These are phyloP conservation scores for Ophioceras dolichostomum DNA, from an alignment of 2,329 filamentous ascomycete genomes.

Conservation along the genomic window DNA sequence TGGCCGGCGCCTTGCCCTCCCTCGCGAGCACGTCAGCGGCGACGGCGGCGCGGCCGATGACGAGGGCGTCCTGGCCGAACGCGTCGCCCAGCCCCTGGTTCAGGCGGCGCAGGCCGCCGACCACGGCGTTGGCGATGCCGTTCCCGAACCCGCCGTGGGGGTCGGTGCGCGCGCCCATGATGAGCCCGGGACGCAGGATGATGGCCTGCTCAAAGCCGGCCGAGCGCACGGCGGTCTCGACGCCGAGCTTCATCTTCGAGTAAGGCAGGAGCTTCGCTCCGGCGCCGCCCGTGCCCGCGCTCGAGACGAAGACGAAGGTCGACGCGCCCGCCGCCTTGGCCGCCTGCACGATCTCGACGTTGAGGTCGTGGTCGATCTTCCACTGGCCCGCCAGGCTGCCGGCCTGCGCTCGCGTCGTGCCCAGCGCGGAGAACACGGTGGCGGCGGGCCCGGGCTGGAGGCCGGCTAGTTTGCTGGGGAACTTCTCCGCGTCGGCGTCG, in stretches of 20 bases:
- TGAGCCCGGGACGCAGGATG: constrained; percentile 61
- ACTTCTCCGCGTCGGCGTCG: constrained; percentile 55
- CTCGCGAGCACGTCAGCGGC: constrained; percentile 44
- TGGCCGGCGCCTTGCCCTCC: constrained; percentile 45
- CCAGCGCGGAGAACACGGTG: constrained; percentile 66
- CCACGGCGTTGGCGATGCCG: constrained; percentile 39
- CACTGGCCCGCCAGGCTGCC: constrained; percentile 71
- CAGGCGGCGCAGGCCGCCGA: constrained; percentile 41
- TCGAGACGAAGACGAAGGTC: constrained; percentile 68
- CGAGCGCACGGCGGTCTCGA: constrained; percentile 64
- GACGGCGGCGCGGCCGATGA: constrained; percentile 58
- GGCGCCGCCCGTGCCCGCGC: constrained; percentile 31
- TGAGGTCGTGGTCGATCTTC: constrained; percentile 80
- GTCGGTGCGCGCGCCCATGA: constrained; percentile 58
- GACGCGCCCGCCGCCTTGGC: constrained; percentile 61
- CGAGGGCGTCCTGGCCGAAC: constrained; percentile 61
- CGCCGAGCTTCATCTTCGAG: constrained; percentile 70
- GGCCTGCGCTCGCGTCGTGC: constrained; percentile 64
- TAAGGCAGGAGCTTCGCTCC: constrained; percentile 30
- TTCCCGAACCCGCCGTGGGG: constrained; percentile 43
- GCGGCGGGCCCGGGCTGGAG: constrained; percentile 37
- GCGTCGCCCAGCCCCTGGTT: constrained; percentile 45
- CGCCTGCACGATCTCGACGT: constrained; percentile 63
- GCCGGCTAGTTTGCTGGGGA: constrained; percentile 47
- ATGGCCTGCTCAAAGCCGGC: constrained; percentile 68